Conservation (phyloP, 2,329 filamentous ascomycete species). For the Zelopaecilomyces penicillatus region DNA sequence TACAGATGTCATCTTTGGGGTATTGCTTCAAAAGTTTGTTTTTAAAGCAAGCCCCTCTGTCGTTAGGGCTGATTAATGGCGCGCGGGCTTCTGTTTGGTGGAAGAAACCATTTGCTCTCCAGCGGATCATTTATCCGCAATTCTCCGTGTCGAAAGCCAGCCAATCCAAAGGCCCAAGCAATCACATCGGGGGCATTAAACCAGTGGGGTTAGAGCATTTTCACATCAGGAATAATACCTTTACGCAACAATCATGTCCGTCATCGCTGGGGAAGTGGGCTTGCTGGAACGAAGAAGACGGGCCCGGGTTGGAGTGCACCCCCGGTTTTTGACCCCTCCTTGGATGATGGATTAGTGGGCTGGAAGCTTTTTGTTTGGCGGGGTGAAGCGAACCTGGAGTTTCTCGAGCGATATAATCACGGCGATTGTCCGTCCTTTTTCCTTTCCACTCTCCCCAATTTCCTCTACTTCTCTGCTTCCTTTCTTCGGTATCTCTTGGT, state of each 20-base stretch:
- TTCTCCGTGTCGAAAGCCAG: background rate
- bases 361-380: background rate
- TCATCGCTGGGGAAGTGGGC: background rate
- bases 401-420: background rate
- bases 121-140: background rate
- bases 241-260: background rate
- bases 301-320: constrained; percentile 5
- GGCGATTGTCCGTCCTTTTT: background rate
- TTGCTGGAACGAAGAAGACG: background rate
- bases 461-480: background rate
- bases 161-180: background rate
- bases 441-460: background rate
- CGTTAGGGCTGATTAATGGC: too few species aligned
- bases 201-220: constrained; percentile 1
- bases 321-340: constrained; percentile 3
- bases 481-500: background rate
- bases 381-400: background rate
- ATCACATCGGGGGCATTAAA: background rate
- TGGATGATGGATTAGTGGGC: constrained; percentile 3
- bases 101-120: constrained; percentile 4
- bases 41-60: too few species aligned
- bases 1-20: too few species aligned
- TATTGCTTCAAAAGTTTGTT: too few species aligned
- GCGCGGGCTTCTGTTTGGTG: constrained; percentile 6
- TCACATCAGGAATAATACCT: too few species aligned